Evolutionary conservation across 1,284 basidiomycete species (phyloP), one percentile per base, ranked within the genome.

Genomic region (Puccinia horiana): DNA sequence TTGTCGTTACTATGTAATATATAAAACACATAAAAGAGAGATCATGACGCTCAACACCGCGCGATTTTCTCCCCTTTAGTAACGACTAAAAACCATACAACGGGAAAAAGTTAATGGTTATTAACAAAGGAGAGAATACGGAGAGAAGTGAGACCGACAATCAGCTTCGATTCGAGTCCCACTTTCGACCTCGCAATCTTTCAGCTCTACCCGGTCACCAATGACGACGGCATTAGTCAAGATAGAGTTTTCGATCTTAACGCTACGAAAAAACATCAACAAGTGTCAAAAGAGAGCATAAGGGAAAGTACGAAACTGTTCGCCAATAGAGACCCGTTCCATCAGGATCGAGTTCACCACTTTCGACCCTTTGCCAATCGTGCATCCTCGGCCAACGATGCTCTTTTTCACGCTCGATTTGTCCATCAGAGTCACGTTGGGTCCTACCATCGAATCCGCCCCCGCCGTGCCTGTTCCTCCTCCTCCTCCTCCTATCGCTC

Each of bases 121-220:
- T 3, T 47, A 42, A 8, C 37, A 20, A 37, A 23, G 8, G 18
- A 69, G 23, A 65, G 29, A 69, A 44, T 9, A 12, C n/a, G n/a
- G n/a, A n/a, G n/a, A n/a, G n/a, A n/a, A n/a, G n/a, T n/a, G n/a
- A n/a, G 44, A 78, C 77, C 72, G 49, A 74, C 79, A 58, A n/a
- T 65, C 79, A n/a, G 52, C 49, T 40, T 73, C 79, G 12, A 81
- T 65, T 0, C 74, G 42, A 0, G 69, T 47, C 12, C 79, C 79
- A 32, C 47, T 47, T 61, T 69, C 70, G n/a, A 81, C 79, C 49
- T 81, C 69, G 47, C 79, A 81, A 35, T 81, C 79, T 40, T 81
- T 81, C 32, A 81, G 61, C 20, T 81, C 65, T 11, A 69, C 70
- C 11, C 79, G 52, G 65, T 81, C 79, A 8, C 79, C 79, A n/a